phyloP scores from a whole-genome alignment of 2,329 filamentous ascomycete genomes.

The Aureobasidium sp. region DNA sequence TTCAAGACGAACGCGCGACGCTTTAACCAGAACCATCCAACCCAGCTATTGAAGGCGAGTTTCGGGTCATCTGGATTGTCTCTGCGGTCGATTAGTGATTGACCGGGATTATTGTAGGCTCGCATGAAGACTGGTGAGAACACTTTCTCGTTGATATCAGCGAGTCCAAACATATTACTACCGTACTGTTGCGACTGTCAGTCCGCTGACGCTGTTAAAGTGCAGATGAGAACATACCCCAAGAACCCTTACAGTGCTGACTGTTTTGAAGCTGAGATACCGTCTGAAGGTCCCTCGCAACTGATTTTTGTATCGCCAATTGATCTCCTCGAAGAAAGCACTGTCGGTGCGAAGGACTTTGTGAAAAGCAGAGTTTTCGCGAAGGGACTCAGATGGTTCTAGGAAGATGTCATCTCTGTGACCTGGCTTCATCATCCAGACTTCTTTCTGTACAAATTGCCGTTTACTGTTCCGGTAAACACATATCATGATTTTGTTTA shows the following conservation, averaged over 20 bases:
- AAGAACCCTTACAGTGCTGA: neutral
- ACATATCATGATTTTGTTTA: neutral
- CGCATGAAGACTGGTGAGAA: conserved; percentile 5
- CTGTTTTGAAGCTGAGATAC: neutral
- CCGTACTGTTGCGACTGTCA: neutral
- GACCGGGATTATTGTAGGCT: neutral
- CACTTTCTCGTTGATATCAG: neutral
- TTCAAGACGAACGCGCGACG: neutral
- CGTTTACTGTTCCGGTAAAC: neutral
- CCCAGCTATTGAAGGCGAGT: neutral
- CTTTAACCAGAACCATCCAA: neutral
- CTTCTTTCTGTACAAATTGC: neutral
- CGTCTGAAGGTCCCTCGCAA: neutral
- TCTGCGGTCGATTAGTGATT: neutral
- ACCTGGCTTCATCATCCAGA: neutral
- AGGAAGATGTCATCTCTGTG: neutral
- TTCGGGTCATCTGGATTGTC: neutral
- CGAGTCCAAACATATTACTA: neutral
- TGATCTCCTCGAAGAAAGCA: neutral
- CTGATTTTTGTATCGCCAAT: neutral
- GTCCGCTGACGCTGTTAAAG: neutral
- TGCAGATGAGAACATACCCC: neutral
- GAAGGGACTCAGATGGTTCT: neutral
- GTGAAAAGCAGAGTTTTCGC: neutral
- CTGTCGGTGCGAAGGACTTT: neutral